Evolutionary conservation across 345 rosid genomes (phyloP).

Genomic region (Raphanus sativus): DNA sequence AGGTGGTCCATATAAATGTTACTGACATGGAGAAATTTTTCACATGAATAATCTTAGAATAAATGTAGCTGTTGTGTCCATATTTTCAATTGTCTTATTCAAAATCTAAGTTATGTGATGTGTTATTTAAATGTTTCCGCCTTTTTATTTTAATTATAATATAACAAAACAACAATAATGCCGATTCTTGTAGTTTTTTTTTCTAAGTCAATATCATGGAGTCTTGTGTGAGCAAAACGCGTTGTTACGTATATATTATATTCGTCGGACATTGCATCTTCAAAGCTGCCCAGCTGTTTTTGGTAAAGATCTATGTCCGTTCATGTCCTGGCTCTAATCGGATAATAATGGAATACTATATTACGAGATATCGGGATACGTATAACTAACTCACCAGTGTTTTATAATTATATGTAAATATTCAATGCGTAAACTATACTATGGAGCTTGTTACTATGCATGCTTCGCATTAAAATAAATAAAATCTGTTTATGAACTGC

Average conservation of each 20-base stretch:
- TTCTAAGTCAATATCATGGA: constrained; percentile 34
- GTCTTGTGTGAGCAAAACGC: constrained; percentile 33
- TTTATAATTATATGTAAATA: not conserved
- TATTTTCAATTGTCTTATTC: not conserved
- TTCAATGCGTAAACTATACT: not conserved
- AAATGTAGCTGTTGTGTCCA: not conserved
- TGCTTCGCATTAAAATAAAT: not conserved
- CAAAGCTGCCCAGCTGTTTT: constrained; percentile 35
- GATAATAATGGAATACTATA: not conserved
- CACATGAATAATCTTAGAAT: not conserved
- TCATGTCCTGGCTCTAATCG: constrained; percentile 9
- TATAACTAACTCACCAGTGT: not conserved
- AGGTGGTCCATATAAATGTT: not conserved
- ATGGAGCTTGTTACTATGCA: not conserved
- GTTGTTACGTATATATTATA: constrained; percentile 26
- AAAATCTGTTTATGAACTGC: not conserved
- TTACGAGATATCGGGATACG: not conserved
- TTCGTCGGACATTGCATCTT: constrained; percentile 25
- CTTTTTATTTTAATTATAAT: not conserved
- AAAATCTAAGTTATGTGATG: not conserved
- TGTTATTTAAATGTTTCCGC: not conserved
- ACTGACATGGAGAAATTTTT: not conserved
- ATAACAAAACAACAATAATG: constrained; percentile 24
- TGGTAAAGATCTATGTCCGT: constrained; percentile 17
- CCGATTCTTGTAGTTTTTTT: not conserved